phyloP scores from a whole-genome alignment of 495 filamentous ascomycete genomes.

The Annulohypoxylon nitens region DNA sequence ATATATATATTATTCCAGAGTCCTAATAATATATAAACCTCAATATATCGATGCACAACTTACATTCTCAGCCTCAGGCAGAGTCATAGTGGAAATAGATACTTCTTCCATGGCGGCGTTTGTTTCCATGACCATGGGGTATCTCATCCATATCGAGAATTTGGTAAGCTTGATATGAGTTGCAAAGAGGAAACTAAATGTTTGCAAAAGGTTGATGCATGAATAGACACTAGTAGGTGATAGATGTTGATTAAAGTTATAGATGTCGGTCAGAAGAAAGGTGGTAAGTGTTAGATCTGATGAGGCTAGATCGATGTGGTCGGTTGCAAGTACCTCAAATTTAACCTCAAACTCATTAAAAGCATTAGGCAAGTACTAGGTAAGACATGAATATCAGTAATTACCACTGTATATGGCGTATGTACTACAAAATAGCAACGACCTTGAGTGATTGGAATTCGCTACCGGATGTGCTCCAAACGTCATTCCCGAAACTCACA shows the following conservation, averaged over 20 bases:
- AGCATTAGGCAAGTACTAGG: background rate
- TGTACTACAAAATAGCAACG: background rate
- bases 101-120: constrained; percentile 46
- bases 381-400: background rate
- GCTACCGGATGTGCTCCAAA: constrained; percentile 9
- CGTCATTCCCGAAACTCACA: constrained; percentile 14
- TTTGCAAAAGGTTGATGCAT: constrained; percentile 4
- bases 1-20: background rate
- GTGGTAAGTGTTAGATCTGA: background rate
- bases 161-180: background rate
- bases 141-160: constrained; percentile 48
- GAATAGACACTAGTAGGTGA: background rate
- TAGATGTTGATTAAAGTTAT: background rate
- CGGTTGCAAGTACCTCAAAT: background rate
- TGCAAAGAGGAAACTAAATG: background rate
- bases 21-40: background rate
- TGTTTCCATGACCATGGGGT: constrained; percentile 18
- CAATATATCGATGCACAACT: constrained; percentile 8
- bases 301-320: constrained; percentile 1
- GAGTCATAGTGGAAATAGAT: constrained; percentile 39
- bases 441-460: constrained; percentile 3
- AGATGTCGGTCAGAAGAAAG: background rate
- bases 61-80: constrained; percentile 49
- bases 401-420: background rate
- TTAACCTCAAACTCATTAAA: constrained; percentile 1